Evolutionary conservation across 108 stramenopile species (phyloP), one percentile per base, ranked within the genome.

Genomic region (Pseudonitzschia multiseries): DNA sequence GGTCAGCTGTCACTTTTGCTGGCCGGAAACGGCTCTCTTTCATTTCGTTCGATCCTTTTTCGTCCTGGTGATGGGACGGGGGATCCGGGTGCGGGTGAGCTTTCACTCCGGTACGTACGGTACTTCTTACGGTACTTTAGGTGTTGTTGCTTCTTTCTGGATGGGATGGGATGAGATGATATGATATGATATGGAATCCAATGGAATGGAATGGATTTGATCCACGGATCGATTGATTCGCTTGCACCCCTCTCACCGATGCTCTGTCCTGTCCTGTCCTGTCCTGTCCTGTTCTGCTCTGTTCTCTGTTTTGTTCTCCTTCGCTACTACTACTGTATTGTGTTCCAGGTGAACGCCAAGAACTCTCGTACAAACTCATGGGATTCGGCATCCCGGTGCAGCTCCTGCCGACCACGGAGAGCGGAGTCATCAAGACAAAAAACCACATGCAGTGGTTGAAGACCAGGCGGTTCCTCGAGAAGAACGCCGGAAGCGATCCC

Each of bases 401-500:
- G 17, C 33, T 48, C 8, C 42, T 67, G 28, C 66, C 66, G 28
- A 48, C 46, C 13, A 67, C 66, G 8, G 66, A 48, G 24, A 67
- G 46, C 17, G 66, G 66, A 8, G 0, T 18, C 13, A 48, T 67
- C 26, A 67, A 67, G 22, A 67, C 66, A 9, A 67, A 67, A 41
- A 67, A 67, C 36, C 44, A 67, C 40, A 67, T 12, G 18, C 66
- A 48, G 28, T 67, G 66, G 66, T 48, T 48, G 22, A 67, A 67
- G 27, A 67, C 46, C 18, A 21, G 66, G 9, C 24, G 21, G 15
- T 26, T 67, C 14, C 24, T 67, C 44, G 66, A 67, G 17, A 67
- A 67, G 61, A 26, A 62, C 32, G 61, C 41, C n/a, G 61, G 32
- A 17, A 29, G 40, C 15, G 17, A 21, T 33, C 36, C 61, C 3